phyloP scores from a whole-genome alignment of 2,329 filamentous ascomycete genomes.

The Alternaria sp. region DNA sequence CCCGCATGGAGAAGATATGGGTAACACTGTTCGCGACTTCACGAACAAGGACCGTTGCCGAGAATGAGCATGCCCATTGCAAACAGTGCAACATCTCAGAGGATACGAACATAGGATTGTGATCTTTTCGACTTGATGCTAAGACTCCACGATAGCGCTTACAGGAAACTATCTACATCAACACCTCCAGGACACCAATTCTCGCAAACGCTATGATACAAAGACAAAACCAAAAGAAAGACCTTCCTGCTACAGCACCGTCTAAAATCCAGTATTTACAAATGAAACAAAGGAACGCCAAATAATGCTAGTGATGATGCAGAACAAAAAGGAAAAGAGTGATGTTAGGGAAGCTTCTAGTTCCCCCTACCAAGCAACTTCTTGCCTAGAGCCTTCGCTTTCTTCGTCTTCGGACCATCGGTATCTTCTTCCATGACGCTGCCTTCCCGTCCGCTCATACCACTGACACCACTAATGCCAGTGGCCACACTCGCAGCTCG shows the following conservation, averaged over 20 bases:
- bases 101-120: not conserved
- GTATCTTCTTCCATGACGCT: not conserved
- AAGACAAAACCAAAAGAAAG: not conserved
- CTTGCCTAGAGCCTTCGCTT: constrained; percentile 22
- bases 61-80: not conserved
- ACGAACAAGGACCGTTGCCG: accelerated
- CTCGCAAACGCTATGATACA: not conserved
- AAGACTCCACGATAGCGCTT: not conserved
- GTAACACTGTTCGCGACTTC: not conserved
- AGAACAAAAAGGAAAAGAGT: not conserved
- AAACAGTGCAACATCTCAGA: not conserved
- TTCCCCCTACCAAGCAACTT: constrained; percentile 20
- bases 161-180: not conserved
- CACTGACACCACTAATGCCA: constrained; percentile 9
- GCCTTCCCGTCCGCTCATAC: not conserved
- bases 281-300: constrained; percentile 1
- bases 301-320: not conserved
- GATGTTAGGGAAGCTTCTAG: not conserved
- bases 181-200: not conserved
- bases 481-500: constrained; percentile 15
- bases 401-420: constrained; percentile 20
- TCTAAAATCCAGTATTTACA: not conserved
- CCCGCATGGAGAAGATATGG: not conserved
- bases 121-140: not conserved
- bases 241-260: not conserved